Percentiles rank a stretch among this genome's conserved stretches.
phyloP scores from a whole-genome alignment of 805 yeast genomes.

The Candida ascalaphidarum region DNA sequence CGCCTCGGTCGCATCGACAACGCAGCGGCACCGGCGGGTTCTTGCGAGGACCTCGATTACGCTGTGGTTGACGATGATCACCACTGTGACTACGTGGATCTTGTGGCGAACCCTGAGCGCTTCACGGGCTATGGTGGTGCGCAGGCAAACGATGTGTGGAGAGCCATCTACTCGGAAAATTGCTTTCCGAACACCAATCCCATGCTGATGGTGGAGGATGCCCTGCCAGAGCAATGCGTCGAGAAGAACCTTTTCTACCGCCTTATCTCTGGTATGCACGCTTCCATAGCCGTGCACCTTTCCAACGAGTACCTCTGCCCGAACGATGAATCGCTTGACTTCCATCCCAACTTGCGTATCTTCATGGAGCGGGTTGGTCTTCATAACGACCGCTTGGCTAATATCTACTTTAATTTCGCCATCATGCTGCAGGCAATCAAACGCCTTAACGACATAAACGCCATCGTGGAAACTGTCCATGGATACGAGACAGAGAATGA shows the following conservation, averaged over 20 bases:
- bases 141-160: slow-evolving; percentile 89
- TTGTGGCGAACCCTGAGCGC: slow-evolving; percentile 86
- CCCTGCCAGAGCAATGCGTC: slow-evolving; percentile 46
- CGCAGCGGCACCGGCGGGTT: slow-evolving; percentile 9
- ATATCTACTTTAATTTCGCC: slow-evolving; percentile 88
- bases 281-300: slow-evolving; percentile 88
- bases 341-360: slow-evolving; percentile 75
- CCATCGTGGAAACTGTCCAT: slow-evolving; percentile 18
- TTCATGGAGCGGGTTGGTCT: slow-evolving; percentile 89
- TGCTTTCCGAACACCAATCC: slow-evolving; percentile 57
- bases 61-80: slow-evolving; percentile 60
- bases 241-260: slow-evolving; percentile 88
- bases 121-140: slow-evolving; percentile 95
- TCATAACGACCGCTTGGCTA: slow-evolving; percentile 80
- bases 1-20: slow-evolving; percentile 44
- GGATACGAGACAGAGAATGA: too few species aligned
- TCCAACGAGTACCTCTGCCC: slow-evolving; percentile 72
- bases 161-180: slow-evolving; percentile 84
- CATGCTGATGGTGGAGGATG: slow-evolving; percentile 23
- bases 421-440: slow-evolving; percentile 73
- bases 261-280: slow-evolving; percentile 87
- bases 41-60: slow-evolving; percentile 49
- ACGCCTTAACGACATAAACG: slow-evolving; percentile 35
- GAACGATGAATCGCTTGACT: slow-evolving; percentile 57
- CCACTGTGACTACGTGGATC: slow-evolving; percentile 75